Evolutionary conservation across 2,329 filamentous ascomycete species (phyloP).

Genomic region (Basipetospora chlamydospora): DNA sequence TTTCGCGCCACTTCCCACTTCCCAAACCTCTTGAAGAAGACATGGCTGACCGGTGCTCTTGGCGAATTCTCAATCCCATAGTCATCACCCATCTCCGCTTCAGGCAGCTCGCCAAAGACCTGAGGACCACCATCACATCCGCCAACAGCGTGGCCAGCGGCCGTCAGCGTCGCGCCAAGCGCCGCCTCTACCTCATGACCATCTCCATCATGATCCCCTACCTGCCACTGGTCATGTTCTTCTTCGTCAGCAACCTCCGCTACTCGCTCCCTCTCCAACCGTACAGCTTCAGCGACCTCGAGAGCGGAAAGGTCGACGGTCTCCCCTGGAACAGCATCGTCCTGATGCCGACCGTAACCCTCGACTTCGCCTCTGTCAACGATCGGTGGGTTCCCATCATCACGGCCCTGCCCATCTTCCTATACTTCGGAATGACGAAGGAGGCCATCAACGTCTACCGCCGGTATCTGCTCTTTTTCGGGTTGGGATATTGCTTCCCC

Average conservation of each 20-base stretch:
- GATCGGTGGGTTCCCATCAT: slow-evolving; percentile 33
- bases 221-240: slow-evolving; percentile 29
- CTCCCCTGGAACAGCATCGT: slow-evolving; percentile 30
- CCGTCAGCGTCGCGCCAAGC: slow-evolving; percentile 31
- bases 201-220: slow-evolving; percentile 36
- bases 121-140: slow-evolving; percentile 20
- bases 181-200: slow-evolving; percentile 41
- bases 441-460: slow-evolving; percentile 38
- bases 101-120: slow-evolving; percentile 27
- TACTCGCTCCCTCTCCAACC: slow-evolving; percentile 14
- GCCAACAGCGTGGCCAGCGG: slow-evolving; percentile 24
- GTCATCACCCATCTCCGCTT: slow-evolving; percentile 34
- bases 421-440: slow-evolving; percentile 41
- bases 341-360: slow-evolving; percentile 25
- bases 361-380: slow-evolving; percentile 26
- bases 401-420: slow-evolving; percentile 30
- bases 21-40: not conserved
- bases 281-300: slow-evolving; percentile 28
- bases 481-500: slow-evolving; percentile 29
- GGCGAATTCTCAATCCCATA: too few species aligned
- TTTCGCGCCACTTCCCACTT: not conserved
- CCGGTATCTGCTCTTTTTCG: slow-evolving; percentile 20
- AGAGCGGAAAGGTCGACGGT: slow-evolving; percentile 12
- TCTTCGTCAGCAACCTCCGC: slow-evolving; percentile 26
- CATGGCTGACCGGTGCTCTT: too few species aligned